Evolutionary conservation across 768 basidiomycete species (phyloP).

Genomic region (Tulasnella sp.): DNA sequence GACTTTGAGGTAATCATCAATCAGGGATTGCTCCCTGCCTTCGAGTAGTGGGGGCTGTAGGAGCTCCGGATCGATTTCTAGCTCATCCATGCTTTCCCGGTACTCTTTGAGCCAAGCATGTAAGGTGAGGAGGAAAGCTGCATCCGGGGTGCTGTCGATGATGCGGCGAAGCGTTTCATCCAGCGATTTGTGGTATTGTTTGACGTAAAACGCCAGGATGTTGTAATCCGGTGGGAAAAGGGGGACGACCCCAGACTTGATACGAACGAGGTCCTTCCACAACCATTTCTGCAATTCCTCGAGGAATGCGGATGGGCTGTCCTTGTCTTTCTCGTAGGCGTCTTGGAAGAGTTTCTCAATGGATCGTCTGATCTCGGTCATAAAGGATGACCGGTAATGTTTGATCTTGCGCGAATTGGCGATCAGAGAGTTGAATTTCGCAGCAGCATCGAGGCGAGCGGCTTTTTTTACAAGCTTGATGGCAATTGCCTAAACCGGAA

Average conservation of each 20-base stretch:
- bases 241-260: conserved; percentile 84
- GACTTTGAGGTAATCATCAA: conserved; percentile 92
- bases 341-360: conserved; percentile 72
- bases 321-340: conserved; percentile 63
- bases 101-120: conserved; percentile 97
- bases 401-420: conserved; percentile 92
- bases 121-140: conserved; percentile 81
- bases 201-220: conserved; percentile 78
- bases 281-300: conserved; percentile 78
- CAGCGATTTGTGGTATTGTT: conserved; percentile 87
- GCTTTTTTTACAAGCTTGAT: conserved; percentile 94
- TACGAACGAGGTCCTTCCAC: conserved; percentile 92
- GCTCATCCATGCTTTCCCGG: conserved; percentile 91
- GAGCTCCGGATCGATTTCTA: conserved; percentile 77
- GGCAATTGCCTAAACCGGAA: conserved; percentile 73
- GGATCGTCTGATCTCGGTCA: conserved; percentile 76
- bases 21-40: conserved; percentile 89
- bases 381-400: conserved; percentile 90
- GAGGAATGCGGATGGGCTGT: conserved; percentile 73
- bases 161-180: conserved; percentile 73
- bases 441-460: conserved; percentile 88
- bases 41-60: conserved; percentile 90
- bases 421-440: conserved; percentile 91
- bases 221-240: conserved; percentile 94
- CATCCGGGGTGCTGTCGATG: conserved; percentile 75